Conservation (phyloP, 225 moss, liverwort and hornwort genomes). For the Marchantia paleacea region DNA sequence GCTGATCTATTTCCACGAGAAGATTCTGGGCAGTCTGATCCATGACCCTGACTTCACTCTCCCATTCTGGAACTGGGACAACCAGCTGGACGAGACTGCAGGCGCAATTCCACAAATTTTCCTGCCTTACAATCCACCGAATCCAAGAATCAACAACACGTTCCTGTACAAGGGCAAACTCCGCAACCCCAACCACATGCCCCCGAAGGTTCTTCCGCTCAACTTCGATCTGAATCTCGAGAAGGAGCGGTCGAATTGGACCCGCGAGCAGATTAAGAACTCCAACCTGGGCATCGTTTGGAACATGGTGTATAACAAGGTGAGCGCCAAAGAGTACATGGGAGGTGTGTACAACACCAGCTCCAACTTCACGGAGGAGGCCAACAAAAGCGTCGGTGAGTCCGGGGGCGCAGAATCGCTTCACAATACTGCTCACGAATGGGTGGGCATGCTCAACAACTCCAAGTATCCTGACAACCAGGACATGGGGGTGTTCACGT, state of each 20-base stretch:
- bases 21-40: slow-evolving; percentile 47
- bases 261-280: slow-evolving; percentile 19
- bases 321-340: slow-evolving; percentile 35
- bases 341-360: slow-evolving; percentile 25
- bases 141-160: slow-evolving; percentile 30
- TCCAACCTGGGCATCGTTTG: slow-evolving; percentile 37
- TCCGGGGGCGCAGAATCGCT: not conserved
- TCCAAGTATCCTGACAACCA: slow-evolving; percentile 40
- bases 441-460: slow-evolving; percentile 33
- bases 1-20: slow-evolving; percentile 52
- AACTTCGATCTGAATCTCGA: slow-evolving; percentile 11
- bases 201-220: slow-evolving; percentile 37
- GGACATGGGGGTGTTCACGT: slow-evolving; percentile 1
- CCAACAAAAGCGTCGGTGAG: not conserved
- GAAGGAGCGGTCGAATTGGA: not conserved
- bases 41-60: slow-evolving; percentile 49
- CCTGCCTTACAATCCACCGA: slow-evolving; percentile 21
- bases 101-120: not conserved
- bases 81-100: not conserved
- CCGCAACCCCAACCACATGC: slow-evolving; percentile 18
- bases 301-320: slow-evolving; percentile 31
- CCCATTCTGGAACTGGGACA: slow-evolving; percentile 64
- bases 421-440: slow-evolving; percentile 28
- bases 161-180: slow-evolving; percentile 9
- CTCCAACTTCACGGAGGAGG: no score